These are phyloP conservation scores for Sporothrix phasma DNA, from an alignment of 2,329 filamentous ascomycete species.

Conservation along the genomic window DNA sequence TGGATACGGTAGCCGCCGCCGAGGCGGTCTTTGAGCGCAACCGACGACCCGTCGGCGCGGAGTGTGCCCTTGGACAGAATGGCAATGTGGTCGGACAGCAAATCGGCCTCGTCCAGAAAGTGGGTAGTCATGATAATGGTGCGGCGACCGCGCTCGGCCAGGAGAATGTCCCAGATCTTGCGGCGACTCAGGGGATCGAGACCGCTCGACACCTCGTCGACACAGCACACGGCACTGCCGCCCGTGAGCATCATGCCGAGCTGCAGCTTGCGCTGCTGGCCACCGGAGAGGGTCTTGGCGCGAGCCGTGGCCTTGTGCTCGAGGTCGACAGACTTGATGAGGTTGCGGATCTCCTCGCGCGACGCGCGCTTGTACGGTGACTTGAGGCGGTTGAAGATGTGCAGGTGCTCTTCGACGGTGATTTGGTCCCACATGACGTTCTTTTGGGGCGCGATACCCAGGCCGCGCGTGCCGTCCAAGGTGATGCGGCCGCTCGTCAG, in stretches of 20 bases:
- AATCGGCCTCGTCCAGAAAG: conserved; percentile 86
- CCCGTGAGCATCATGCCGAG: conserved; percentile 93
- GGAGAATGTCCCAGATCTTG: conserved; percentile 89
- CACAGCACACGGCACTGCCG: conserved; percentile 75
- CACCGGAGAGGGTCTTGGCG: conserved; percentile 73
- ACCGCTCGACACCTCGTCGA: conserved; percentile 85
- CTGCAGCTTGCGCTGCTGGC: conserved; percentile 86
- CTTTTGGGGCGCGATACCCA: conserved; percentile 85
- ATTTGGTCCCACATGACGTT: conserved; percentile 90
- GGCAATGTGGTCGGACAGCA: conserved; percentile 79
- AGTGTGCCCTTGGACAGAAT: conserved; percentile 78
- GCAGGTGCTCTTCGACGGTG: conserved; percentile 75
- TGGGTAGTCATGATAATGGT: conserved; percentile 87
- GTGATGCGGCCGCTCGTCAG: conserved; percentile 67
- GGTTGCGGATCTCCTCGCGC: conserved; percentile 47
- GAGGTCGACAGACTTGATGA: conserved; percentile 65
- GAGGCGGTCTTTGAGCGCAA: conserved; percentile 70
- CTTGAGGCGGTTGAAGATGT: conserved; percentile 77
- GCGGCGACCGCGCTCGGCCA: conserved; percentile 69
- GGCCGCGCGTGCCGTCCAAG: conserved; percentile 65
- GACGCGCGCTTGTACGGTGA: conserved; percentile 46
- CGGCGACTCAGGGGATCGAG: conserved; percentile 76
- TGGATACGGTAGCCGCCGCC: conserved; percentile 81
- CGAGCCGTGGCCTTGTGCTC: conserved; percentile 60
- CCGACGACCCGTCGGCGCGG: conserved; percentile 73